Conservation (phyloP, 1,139 yeast species). For the Casaregolazyma suthepensis region DNA sequence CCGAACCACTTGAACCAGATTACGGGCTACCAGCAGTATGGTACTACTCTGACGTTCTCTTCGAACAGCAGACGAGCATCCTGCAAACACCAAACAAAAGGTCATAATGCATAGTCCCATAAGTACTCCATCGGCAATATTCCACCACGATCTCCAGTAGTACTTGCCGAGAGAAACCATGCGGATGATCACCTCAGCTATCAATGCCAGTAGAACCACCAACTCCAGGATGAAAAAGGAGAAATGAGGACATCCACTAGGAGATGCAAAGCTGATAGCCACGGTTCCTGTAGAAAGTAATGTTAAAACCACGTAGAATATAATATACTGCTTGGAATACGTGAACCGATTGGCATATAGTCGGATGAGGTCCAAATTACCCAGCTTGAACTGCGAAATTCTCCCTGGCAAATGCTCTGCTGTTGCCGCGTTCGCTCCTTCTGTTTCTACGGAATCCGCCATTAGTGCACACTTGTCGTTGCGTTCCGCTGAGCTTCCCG, state of each 20-base stretch:
- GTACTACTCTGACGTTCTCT: slow-evolving; percentile 18
- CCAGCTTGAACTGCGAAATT: slow-evolving; percentile 16
- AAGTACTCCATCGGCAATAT: slow-evolving; percentile 15
- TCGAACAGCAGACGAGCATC: slow-evolving; percentile 16
- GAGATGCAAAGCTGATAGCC: slow-evolving; percentile 16
- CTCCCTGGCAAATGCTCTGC: not conserved
- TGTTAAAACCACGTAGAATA: slow-evolving; percentile 15
- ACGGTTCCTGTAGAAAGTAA: slow-evolving; percentile 17
- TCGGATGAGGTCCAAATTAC: slow-evolving; percentile 15
- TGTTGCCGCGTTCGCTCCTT: not conserved
- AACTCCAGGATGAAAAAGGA: slow-evolving; percentile 16
- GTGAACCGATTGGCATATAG: slow-evolving; percentile 19
- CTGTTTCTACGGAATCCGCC: not conserved
- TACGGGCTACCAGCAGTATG: slow-evolving; percentile 16
- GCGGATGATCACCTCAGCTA: slow-evolving; percentile 16
- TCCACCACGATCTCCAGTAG: slow-evolving; percentile 19
- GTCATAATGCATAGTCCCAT: slow-evolving; percentile 17
- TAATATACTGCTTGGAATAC: slow-evolving; percentile 17
- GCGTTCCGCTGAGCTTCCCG: not conserved
- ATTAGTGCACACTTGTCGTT: not conserved
- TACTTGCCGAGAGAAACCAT: slow-evolving; percentile 15
- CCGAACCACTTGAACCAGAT: slow-evolving; percentile 16
- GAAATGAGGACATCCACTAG: slow-evolving; percentile 18
- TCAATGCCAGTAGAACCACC: slow-evolving; percentile 16
- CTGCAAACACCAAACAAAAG: slow-evolving; percentile 19